A percentile compares a stretch with the other conserved stretches of the same genome.
Conservation (phyloP, 2,329 filamentous ascomycete genomes). For the Fusarium nisikadoi region DNA sequence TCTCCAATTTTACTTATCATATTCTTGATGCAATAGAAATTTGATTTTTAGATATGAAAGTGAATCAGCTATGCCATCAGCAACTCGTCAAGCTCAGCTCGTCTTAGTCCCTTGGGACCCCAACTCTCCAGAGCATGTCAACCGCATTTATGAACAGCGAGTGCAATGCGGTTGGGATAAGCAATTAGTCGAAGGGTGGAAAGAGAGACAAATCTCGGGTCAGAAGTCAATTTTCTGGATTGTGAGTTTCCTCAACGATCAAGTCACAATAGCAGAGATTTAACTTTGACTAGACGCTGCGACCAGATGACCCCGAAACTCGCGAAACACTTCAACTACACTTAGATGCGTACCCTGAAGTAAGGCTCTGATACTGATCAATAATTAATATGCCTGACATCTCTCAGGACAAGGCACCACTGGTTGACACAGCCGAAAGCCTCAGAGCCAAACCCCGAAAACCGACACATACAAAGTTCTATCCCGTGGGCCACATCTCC, state of each 20-base stretch:
- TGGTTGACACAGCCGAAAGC: constrained; percentile 31
- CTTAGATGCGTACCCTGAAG: constrained; percentile 27
- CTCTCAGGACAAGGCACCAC: constrained; percentile 16
- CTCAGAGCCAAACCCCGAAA: constrained; percentile 29
- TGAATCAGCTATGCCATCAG: constrained; percentile 9
- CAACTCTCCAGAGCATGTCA: constrained; percentile 24
- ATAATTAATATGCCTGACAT: rapidly evolving
- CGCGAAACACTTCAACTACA: constrained; percentile 18
- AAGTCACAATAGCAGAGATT: neutral
- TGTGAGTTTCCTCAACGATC: neutral
- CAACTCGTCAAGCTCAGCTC: constrained; percentile 9
- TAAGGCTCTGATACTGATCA: rapidly evolving
- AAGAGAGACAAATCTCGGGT: constrained; percentile 23
- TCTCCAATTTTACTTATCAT: too few species aligned
- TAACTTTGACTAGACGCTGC: constrained; percentile 18
- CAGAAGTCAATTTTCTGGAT: constrained; percentile 44
- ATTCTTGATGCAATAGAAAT: too few species aligned
- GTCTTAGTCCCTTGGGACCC: constrained; percentile 42
- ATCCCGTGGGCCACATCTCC: constrained; percentile 43
- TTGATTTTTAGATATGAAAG: neutral
- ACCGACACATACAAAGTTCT: constrained; percentile 22
- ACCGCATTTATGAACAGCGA: constrained; percentile 27
- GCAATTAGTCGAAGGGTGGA: constrained; percentile 32
- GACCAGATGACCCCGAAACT: neutral
- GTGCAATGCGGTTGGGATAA: constrained; percentile 39